Evolutionary conservation across 2,329 filamentous ascomycete genomes (phyloP), one percentile per base, ranked within the genome.

Genomic region (Aspergillus fumigatus): DNA sequence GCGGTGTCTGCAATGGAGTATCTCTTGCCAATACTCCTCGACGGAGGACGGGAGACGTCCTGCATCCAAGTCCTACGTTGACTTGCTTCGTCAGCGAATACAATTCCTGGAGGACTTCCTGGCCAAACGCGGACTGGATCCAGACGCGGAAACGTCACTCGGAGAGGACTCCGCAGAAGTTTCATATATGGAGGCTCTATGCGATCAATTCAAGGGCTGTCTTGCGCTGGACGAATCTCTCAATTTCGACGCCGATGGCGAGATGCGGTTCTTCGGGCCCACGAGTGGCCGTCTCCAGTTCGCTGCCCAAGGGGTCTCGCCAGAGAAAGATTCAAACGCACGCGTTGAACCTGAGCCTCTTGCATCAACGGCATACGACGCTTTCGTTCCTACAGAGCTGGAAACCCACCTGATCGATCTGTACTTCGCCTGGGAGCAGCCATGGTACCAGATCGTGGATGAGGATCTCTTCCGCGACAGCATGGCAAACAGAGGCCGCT

Each of bases 361-460:
- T 35, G 11, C 1, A 35, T 35, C 32, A 35, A 17, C 0, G 1
- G 4, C 32, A 17, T 35, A 35, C 11, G 32, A 35, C 4, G 11
- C 4, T 35, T 35, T 35, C 1, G 51, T 64, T 8, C 56, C 64
- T 4, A 61, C 64, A 11, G 63, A 67, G 8, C 59, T 74, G 0
- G 61, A 67, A 48, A 59, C 63, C 11, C 65, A 74, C 38, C 53
- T 70, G 8, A 65, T 75, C 8, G 66, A 72, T 26, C 51, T 73
- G 1, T 75, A 73, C 51, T 76, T 75, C 48, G 59, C 61, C 10
- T 76, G 73, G 68, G 70, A 75, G 23, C 68, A 72, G 11, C 72
- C 73, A 0, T 75, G 73, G 70, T 63, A 60, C 17, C 70, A 73
- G n/a, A 56, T 74, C 0, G 65, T 74, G 0, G 67, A 75, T 32